Conservation (phyloP, 1,284 basidiomycete species). For the Ustilago esculenta region DNA sequence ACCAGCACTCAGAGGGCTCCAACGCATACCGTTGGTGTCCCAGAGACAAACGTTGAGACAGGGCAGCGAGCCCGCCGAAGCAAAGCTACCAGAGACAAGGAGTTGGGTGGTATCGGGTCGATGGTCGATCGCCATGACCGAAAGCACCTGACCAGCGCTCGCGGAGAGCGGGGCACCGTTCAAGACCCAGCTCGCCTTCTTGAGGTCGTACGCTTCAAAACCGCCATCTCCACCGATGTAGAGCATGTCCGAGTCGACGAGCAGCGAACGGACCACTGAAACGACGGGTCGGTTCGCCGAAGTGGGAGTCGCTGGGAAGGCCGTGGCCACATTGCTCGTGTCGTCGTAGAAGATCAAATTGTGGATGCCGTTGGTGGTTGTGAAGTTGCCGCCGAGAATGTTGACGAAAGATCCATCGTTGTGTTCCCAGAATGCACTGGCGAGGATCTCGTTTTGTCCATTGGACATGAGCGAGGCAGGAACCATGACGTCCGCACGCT, state of each 20-base stretch:
- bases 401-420: constrained; percentile 70
- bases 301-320: constrained; percentile 69
- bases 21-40: constrained; percentile 76
- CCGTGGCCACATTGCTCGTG: constrained; percentile 69
- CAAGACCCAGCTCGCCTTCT: constrained; percentile 47
- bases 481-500: constrained; percentile 46
- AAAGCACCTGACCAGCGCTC: constrained; percentile 68
- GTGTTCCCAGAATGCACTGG: constrained; percentile 91
- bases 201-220: constrained; percentile 54
- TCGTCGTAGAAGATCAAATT: constrained; percentile 82
- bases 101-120: constrained; percentile 76
- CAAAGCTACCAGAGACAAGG: constrained; percentile 86
- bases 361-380: constrained; percentile 71
- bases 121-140: constrained; percentile 79
- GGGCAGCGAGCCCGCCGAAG: constrained; percentile 77
- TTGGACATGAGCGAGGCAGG: constrained; percentile 70
- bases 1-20: constrained; percentile 83
- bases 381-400: constrained; percentile 90
- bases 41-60: constrained; percentile 85
- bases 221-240: constrained; percentile 63
- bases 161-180: constrained; percentile 46
- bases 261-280: constrained; percentile 73
- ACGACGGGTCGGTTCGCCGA: constrained; percentile 3
- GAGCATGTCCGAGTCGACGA: constrained; percentile 55
- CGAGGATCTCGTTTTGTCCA: constrained; percentile 80